Base-by-base conservation (phyloP, 192 early-diverging fungal species). In the Coemansia brasiliensis region DNA sequence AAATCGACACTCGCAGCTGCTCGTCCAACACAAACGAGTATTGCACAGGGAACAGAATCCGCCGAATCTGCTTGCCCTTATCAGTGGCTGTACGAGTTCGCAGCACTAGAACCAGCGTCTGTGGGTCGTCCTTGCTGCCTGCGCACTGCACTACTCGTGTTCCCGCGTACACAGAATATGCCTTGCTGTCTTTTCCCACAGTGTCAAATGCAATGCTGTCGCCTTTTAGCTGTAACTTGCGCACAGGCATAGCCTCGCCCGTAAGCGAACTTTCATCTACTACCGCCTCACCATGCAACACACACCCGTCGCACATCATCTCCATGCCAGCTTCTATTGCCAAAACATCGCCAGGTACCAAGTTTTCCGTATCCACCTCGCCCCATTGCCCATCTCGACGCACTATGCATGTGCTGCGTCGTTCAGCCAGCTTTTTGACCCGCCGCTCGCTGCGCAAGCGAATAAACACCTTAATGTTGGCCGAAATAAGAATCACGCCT, bases 171-270 rank as follows among this genome's bases (percentile, higher is more conserved):
- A 92, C 67, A 16, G 83, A 79, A 65, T 87, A 82, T 44, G 57
- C 27, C 6, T 29, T 29, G 27, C 27, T 29, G 27, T 6, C 52
- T 50, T 87, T 88, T 50, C 73, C 53, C 35, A 64, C 38, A 17
- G 74, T 67, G 4, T 51, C 37, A 29, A 4, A 29, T 29, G 27
- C 27, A 29, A 6, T 29, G 52, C 67, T 55, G 39, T 89, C 86
- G 52, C 76, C 57, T 48, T 82, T 82, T 21, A 88, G 71, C 13
- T 88, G 61, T 51, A 90, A 82, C 65, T 92, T 92, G 55, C 87
- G 83, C 42, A 92, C 85, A 4, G 90, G 90, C 58, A 87, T 82
- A 11, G 90, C 89, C 80, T 92, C 90, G 54, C 86, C 90, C 0
- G 90, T 92, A 45, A 92, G 72, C 29, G 83, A 83, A 43, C 81